These are phyloP conservation scores for Neurospora discreta DNA, from an alignment of 495 filamentous ascomycete genomes.

Conservation along the genomic window DNA sequence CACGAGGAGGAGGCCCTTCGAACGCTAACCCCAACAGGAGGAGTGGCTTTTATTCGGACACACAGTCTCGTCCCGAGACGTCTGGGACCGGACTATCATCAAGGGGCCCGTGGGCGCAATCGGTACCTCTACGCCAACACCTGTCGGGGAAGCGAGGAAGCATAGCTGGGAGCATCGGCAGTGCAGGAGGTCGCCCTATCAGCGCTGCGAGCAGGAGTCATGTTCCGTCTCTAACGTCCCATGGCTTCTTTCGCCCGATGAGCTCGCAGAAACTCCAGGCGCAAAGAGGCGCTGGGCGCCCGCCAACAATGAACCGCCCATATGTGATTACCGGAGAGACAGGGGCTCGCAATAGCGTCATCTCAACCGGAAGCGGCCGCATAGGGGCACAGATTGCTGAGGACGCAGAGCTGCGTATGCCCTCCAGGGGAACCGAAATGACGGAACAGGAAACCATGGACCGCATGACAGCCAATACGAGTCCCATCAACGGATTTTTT, in stretches of 20 bases:
- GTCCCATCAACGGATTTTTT: slow-evolving; percentile 53
- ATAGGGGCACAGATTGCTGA: slow-evolving; percentile 25
- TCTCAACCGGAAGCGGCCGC: slow-evolving; percentile 33
- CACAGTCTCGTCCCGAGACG: slow-evolving; percentile 36
- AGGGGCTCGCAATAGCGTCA: slow-evolving; percentile 35
- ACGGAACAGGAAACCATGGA: slow-evolving; percentile 55
- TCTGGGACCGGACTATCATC: slow-evolving; percentile 40
- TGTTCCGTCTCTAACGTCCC: slow-evolving; percentile 77
- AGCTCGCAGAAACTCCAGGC: slow-evolving; percentile 91
- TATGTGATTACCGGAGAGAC: slow-evolving; percentile 23
- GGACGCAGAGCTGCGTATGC: slow-evolving; percentile 43
- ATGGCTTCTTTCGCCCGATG: slow-evolving; percentile 93
- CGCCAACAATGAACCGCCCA: slow-evolving; percentile 26
- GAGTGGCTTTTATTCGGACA: slow-evolving; percentile 32
- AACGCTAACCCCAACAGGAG: slow-evolving; percentile 14
- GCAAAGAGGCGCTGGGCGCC: slow-evolving; percentile 53
- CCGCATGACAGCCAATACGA: slow-evolving; percentile 60
- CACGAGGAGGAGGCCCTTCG: slow-evolving; percentile 17
- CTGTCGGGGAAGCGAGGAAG: slow-evolving; percentile 31
- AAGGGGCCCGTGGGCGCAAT: slow-evolving; percentile 37
- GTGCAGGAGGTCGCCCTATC: slow-evolving; percentile 42
- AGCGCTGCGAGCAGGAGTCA: slow-evolving; percentile 70
- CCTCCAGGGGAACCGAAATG: slow-evolving; percentile 68
- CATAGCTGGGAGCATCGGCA: slow-evolving; percentile 30
- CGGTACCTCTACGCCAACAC: slow-evolving; percentile 34